These are phyloP conservation scores for Carpinus viminea DNA, from an alignment of 306 rosid species.

Conservation along the genomic window DNA sequence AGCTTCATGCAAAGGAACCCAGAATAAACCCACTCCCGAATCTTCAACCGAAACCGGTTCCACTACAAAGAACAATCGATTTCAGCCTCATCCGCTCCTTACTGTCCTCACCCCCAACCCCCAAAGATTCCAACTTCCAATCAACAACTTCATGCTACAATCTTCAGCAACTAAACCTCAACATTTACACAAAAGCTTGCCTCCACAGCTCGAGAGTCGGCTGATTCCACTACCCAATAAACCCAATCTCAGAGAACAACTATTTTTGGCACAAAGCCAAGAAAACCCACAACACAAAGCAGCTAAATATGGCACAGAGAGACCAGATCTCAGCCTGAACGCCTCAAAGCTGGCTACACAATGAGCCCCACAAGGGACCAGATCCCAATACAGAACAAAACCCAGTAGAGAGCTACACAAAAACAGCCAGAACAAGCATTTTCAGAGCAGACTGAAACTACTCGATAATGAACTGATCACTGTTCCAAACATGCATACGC, in stretches of 20 bases:
- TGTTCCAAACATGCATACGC: slow-evolving; percentile 16
- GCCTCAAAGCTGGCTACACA: slow-evolving; percentile 27
- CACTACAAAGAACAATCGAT: slow-evolving; percentile 49
- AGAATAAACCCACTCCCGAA: slow-evolving; percentile 34
- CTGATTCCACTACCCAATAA: slow-evolving; percentile 20
- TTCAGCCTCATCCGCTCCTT: slow-evolving; percentile 66
- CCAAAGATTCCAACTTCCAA: slow-evolving; percentile 38
- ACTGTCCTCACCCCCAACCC: slow-evolving; percentile 46
- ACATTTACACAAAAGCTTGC: slow-evolving; percentile 11
- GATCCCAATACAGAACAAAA: slow-evolving; percentile 52
- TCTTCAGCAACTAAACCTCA: slow-evolving; percentile 17
- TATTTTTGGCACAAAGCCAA: slow-evolving; percentile 16
- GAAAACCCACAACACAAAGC: slow-evolving; percentile 34
- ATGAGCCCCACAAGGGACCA: slow-evolving; percentile 38
- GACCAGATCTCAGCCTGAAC: slow-evolving; percentile 61
- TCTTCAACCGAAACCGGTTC: slow-evolving; percentile 79
- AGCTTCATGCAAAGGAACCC: slow-evolving; percentile 18
- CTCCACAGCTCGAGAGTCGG: slow-evolving; percentile 5
- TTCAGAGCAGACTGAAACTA: slow-evolving; percentile 23
- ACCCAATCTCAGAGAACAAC: slow-evolving; percentile 29
- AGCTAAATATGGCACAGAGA: slow-evolving; percentile 21
- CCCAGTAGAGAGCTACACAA: slow-evolving; percentile 30
- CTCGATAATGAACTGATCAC: slow-evolving; percentile 32
- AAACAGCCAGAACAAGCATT: slow-evolving; percentile 29
- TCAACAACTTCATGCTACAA: slow-evolving; percentile 39